phyloP scores from a whole-genome alignment of 371 early-diverging fungal species.

The Lichtheimia corymbifera region DNA sequence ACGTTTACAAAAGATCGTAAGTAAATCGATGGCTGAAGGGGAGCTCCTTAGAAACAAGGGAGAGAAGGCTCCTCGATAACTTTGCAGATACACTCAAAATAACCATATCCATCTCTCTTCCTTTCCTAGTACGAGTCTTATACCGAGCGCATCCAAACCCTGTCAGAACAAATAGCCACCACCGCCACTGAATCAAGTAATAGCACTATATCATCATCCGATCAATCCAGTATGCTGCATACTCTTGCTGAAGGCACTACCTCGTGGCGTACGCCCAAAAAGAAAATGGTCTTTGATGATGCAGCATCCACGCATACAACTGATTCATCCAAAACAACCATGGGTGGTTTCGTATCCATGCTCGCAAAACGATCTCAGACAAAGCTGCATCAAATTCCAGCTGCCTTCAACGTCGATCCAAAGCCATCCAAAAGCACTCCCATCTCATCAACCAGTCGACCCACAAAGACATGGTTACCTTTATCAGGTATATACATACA shows the following conservation, averaged over 20 bases:
- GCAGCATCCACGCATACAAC: constrained; percentile 13
- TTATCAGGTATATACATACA: too few relatives aligned
- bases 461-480: constrained; percentile 12
- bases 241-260: constrained; percentile 7
- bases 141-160: constrained; percentile 13
- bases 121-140: constrained; percentile 20
- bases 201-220: constrained; percentile 5
- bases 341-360: constrained; percentile 17
- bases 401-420: constrained; percentile 2
- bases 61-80: background rate
- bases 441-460: constrained; percentile 15
- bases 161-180: constrained; percentile 1
- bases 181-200: constrained; percentile 3
- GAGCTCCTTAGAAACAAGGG: background rate
- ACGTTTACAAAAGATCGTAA: constrained; percentile 30
- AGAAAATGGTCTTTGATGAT: constrained; percentile 6
- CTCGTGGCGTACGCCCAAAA: constrained; percentile 9
- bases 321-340: constrained; percentile 12
- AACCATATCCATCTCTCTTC: background rate
- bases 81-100: background rate
- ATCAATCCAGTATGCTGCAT: constrained; percentile 13
- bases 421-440: constrained; percentile 28
- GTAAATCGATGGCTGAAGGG: background rate
- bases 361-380: constrained; percentile 17
- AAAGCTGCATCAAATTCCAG: constrained; percentile 4